phyloP scores from a whole-genome alignment of 1,284 basidiomycete genomes.

The Filobasidium uniguttulatum region DNA sequence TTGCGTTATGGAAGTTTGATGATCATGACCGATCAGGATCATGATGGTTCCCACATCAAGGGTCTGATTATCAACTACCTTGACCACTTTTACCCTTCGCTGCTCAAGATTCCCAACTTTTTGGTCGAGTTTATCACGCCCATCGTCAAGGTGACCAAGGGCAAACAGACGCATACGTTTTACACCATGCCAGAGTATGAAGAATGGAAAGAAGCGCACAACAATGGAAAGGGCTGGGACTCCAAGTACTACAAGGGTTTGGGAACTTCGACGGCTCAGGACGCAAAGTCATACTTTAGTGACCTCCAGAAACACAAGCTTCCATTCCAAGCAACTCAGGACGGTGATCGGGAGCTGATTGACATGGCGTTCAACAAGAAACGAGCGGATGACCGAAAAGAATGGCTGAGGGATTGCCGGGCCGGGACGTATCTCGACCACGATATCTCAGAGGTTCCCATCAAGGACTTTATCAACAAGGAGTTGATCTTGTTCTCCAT shows the following conservation, averaged over 20 bases:
- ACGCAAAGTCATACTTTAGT: conserved; percentile 86
- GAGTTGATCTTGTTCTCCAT: conserved; percentile 98
- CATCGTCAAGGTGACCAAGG: conserved; percentile 85
- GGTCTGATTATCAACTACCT: conserved; percentile 96
- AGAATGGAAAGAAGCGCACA: conserved; percentile 71
- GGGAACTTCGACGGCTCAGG: conserved; percentile 77
- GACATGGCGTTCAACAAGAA: conserved; percentile 99
- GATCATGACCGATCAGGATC: conserved; percentile 99
- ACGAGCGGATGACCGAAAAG: conserved; percentile 96
- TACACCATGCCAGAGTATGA: conserved; percentile 98
- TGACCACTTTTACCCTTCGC: conserved; percentile 91
- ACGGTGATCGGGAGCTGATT: conserved; percentile 77
- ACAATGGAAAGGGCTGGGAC: conserved; percentile 71
- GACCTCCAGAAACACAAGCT: conserved; percentile 90
- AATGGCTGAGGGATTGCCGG: conserved; percentile 91
- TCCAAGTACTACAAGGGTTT: conserved; percentile 99
- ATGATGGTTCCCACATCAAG: conserved; percentile 99
- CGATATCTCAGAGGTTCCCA: conserved; percentile 69
- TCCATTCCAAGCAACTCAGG: conserved; percentile 66
- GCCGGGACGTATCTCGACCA: conserved; percentile 93
- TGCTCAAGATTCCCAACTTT: conserved; percentile 83
- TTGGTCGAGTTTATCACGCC: conserved; percentile 98
- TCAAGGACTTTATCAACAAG: conserved; percentile 93
- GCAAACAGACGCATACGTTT: conserved; percentile 69
- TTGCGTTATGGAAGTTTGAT: conserved; percentile 91